phyloP scores from a whole-genome alignment of 768 basidiomycete species.

The Lyophyllum semitale region DNA sequence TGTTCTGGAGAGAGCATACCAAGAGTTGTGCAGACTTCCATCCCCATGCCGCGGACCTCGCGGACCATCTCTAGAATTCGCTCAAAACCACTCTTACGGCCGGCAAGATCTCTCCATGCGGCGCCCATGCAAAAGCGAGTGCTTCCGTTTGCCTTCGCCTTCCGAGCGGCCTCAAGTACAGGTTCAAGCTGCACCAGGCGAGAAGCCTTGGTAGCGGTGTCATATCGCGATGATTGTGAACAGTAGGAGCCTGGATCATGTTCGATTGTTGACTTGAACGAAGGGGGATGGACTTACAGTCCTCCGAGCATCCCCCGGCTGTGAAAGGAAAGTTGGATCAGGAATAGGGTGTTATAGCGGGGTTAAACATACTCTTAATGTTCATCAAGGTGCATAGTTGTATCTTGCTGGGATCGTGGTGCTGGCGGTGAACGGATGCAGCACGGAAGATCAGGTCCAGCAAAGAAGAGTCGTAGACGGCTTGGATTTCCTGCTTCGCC shows the following conservation, averaged over 20 bases:
- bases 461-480: conserved; percentile 83
- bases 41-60: conserved; percentile 90
- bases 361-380: conserved; percentile 82
- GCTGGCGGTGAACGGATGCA: conserved; percentile 78
- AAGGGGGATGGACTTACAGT: conserved; percentile 59
- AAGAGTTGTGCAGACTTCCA: conserved; percentile 99
- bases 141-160: conserved; percentile 94
- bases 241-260: conserved; percentile 82
- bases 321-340: conserved; percentile 7
- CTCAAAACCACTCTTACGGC: conserved; percentile 92
- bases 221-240: conserved; percentile 94
- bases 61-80: conserved; percentile 91
- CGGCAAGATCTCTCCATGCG: conserved; percentile 94
- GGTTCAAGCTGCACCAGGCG: conserved; percentile 87
- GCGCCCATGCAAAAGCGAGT: conserved; percentile 99
- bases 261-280: conserved; percentile 5
- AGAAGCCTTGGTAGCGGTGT: conserved; percentile 87
- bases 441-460: conserved; percentile 89
- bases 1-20: conserved; percentile 97
- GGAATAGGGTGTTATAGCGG: conserved; percentile 25
- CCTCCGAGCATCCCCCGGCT: conserved; percentile 96
- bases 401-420: conserved; percentile 88
- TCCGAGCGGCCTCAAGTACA: conserved; percentile 88
- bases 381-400: conserved; percentile 98
- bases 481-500: conserved; percentile 79